phyloP scores from a whole-genome alignment of 148 eudicot genomes.

The Nyssa sinensis region DNA sequence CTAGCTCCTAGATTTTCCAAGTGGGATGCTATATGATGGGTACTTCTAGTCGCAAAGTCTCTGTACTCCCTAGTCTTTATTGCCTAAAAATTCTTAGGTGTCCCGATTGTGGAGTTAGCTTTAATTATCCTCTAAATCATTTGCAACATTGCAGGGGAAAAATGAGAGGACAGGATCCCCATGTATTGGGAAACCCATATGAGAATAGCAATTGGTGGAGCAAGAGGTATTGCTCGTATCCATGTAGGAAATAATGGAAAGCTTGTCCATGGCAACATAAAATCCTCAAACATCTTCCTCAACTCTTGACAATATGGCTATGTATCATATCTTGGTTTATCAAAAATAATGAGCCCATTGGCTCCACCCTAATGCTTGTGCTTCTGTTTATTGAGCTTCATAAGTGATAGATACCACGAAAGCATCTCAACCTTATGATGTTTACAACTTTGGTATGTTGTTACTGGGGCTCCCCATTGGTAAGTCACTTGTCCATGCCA shows the following conservation, averaged over 20 bases:
- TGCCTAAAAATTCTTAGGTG: background rate
- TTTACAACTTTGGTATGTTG: slow-evolving; percentile 85
- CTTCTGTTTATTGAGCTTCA: slow-evolving; percentile 87
- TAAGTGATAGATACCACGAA: slow-evolving; percentile 77
- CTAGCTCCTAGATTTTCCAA: background rate
- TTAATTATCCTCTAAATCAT: background rate
- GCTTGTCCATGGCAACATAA: slow-evolving; percentile 78
- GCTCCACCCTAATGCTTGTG: slow-evolving; percentile 74
- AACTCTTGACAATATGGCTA: slow-evolving; percentile 54
- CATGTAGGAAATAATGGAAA: slow-evolving; percentile 59
- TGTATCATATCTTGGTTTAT: slow-evolving; percentile 71
- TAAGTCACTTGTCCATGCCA: slow-evolving; percentile 64
- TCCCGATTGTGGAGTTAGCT: background rate
- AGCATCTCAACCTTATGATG: slow-evolving; percentile 72
- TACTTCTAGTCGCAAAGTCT: background rate
- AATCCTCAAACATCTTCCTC: slow-evolving; percentile 83
- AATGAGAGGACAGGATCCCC: slow-evolving; percentile 64
- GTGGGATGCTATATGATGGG: background rate
- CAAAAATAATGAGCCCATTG: slow-evolving; percentile 63
- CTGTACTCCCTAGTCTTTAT: background rate
- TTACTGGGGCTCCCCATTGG: slow-evolving; percentile 82
- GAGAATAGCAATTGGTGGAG: slow-evolving; percentile 69
- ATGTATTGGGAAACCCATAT: slow-evolving; percentile 80
- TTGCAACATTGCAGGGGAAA: slow-evolving; percentile 44
- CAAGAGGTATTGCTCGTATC: slow-evolving; percentile 73